Evolutionary conservation across 306 rosid species (phyloP).

Genomic region (Betula pendula): DNA sequence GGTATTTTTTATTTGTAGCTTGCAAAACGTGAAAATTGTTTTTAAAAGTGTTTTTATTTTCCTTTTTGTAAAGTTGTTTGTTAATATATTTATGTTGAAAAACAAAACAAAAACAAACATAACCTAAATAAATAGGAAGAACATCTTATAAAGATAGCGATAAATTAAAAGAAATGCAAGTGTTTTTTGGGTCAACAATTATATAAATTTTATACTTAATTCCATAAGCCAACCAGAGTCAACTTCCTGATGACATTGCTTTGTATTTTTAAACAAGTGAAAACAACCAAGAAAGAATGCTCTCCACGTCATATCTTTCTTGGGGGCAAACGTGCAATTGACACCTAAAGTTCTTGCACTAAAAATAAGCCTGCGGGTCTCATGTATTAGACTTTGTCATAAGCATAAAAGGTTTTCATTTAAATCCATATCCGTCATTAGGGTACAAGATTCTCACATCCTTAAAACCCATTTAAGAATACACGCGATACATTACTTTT

Average conservation of each 20-base stretch:
- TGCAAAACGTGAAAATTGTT: too few relatives aligned
- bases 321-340: conserved; percentile 21
- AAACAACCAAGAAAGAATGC: background rate
- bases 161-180: background rate
- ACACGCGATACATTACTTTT: too few relatives aligned
- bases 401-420: background rate
- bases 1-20: too few relatives aligned
- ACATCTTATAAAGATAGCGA: background rate
- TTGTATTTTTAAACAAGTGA: conserved; percentile 6
- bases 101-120: too few relatives aligned
- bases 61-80: too few relatives aligned
- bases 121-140: background rate
- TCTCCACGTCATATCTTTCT: conserved; percentile 10
- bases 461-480: too few relatives aligned
- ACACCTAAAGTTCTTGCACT: background rate
- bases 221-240: conserved; percentile 13
- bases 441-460: too few relatives aligned
- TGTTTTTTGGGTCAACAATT: conserved; percentile 1
- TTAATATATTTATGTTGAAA: too few relatives aligned
- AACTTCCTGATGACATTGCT: conserved; percentile 5
- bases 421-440: too few relatives aligned
- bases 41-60: too few relatives aligned
- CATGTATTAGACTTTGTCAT: conserved; percentile 1
- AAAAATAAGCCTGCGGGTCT: background rate
- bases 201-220: background rate